Evolutionary conservation across 495 filamentous ascomycete species (phyloP), one percentile per base, ranked within the genome.

Genomic region (Platismatia glauca): DNA sequence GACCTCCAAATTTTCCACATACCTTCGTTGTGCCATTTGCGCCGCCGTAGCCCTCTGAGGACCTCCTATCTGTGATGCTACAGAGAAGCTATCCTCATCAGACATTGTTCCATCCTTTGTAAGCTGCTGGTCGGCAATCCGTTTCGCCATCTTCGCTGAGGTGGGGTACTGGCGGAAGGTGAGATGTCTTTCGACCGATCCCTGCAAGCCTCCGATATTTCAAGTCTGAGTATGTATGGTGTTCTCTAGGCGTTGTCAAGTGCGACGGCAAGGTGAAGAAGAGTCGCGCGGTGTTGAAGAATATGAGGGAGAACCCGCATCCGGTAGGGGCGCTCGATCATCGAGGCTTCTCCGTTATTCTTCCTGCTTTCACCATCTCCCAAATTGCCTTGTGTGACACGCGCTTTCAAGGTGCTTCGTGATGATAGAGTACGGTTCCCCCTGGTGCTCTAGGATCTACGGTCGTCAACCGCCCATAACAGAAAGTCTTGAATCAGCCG

Each of bases 11-110:
- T 48, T 61, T 55, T 55, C 60, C 55, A 80, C 80, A 79, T 70
- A 82, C 80, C 72, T 81, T 74, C 80, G 74, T 55, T 60, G 74
- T 41, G 80, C 79, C 73, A 82, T 41, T 70, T 81, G 79, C 35
- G 79, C 77, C 29, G 80, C 78, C 27, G 77, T 81, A 38, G 79
- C 79, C 69, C 74, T 76, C 55, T 76, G 72, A 39, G 77, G 76
- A 43, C 55, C 59, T n/a, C 31, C 60, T n/a, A 58, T 61, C 27
- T 60, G 50, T n/a, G 55, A 37, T 1, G 33, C 57, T 20, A 44
- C 55, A 27, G 61, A 48, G 43, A 62, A 62, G 8, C 20, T 56
- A 7, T 37, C 31, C 3, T 55, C 56, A 31, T 63, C 38, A 7
- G 53, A 57, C 20, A 33, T 44, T n/a, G 22, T 44, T n/a, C 55